A percentile compares a stretch with the other conserved stretches of the same genome.
phyloP scores from a whole-genome alignment of 768 basidiomycete species.

The Tylopilus rubrobrunneus region DNA sequence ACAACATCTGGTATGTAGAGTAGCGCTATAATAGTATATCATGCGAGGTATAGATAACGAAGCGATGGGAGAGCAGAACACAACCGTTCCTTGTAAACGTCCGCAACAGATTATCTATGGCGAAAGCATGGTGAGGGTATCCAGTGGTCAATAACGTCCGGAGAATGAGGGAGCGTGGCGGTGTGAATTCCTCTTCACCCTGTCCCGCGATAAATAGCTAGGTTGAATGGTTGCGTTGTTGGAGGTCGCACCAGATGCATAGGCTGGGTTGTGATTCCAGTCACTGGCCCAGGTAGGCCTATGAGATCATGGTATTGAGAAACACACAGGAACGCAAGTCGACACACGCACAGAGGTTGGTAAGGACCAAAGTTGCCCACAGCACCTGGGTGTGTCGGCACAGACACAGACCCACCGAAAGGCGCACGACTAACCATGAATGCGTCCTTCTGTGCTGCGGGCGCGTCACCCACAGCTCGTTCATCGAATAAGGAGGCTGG shows the following conservation, averaged over 20 bases:
- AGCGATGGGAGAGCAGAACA: no score
- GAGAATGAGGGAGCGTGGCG: no score
- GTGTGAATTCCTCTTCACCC: no score
- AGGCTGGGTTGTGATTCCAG: constrained; percentile 14
- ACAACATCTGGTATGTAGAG: constrained; percentile 11
- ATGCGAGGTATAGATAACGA: no score
- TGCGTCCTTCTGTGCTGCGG: not conserved
- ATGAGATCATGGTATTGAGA: not conserved
- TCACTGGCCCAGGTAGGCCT: constrained; percentile 18
- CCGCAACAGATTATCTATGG: no score
- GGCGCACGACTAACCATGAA: not conserved
- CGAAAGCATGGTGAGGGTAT: no score
- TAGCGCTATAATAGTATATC: not conserved
- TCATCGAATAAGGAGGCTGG: not conserved
- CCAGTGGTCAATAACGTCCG: no score
- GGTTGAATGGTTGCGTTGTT: not conserved
- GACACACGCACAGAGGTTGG: constrained; percentile 13
- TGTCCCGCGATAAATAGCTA: no score
- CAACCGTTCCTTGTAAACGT: no score
- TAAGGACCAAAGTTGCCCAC: not conserved
- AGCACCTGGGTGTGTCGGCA: not conserved
- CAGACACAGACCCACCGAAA: constrained; percentile 3
- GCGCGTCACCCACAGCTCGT: constrained; percentile 1
- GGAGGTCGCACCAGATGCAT: constrained; percentile 9
- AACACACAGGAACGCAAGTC: not conserved